These are phyloP conservation scores for Sporisorium reilianum DNA, from an alignment of 1,284 basidiomycete species.

Conservation along the genomic window DNA sequence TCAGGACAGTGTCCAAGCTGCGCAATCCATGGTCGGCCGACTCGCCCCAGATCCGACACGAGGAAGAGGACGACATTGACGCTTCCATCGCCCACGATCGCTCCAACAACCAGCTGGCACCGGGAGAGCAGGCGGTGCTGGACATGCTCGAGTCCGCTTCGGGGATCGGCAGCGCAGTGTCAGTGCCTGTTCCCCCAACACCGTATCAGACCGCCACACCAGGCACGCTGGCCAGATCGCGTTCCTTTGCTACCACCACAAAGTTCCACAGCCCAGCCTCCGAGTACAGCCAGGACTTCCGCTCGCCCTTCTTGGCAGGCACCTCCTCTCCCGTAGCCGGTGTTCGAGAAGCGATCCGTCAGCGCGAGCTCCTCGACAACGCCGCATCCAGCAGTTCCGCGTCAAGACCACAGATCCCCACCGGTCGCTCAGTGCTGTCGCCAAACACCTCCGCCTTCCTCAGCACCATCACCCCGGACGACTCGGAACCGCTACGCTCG, in stretches of 20 bases:
- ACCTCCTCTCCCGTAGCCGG: constrained; percentile 38
- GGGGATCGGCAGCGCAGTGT: constrained; percentile 16
- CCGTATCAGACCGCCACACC: constrained; percentile 42
- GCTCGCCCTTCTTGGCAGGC: constrained; percentile 36
- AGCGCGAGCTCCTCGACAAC: constrained; percentile 43
- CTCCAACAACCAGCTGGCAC: constrained; percentile 24
- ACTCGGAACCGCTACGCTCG: constrained; percentile 19
- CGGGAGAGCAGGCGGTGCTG: constrained; percentile 51
- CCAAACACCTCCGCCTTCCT: constrained; percentile 33
- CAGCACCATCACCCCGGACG: constrained; percentile 13
- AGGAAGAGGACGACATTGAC: constrained; percentile 45
- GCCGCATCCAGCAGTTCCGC: constrained; percentile 7
- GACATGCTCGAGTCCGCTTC: constrained; percentile 55
- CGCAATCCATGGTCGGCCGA: constrained; percentile 41
- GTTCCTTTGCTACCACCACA: constrained; percentile 39
- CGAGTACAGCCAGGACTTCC: constrained; percentile 43
- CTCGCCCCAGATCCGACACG: constrained; percentile 23
- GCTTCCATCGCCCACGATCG: constrained; percentile 44
- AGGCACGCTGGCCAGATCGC: constrained; percentile 30
- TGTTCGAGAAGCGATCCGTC: constrained; percentile 43
- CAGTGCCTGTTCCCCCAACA: constrained; percentile 26
- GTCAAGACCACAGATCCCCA: constrained; percentile 9
- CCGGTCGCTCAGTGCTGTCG: constrained; percentile 29
- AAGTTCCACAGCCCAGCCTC: constrained; percentile 41
- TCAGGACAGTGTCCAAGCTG: constrained; percentile 12